These are phyloP conservation scores for Dactylellina parvicollis DNA, from an alignment of 2,329 filamentous ascomycete genomes.

Conservation along the genomic window DNA sequence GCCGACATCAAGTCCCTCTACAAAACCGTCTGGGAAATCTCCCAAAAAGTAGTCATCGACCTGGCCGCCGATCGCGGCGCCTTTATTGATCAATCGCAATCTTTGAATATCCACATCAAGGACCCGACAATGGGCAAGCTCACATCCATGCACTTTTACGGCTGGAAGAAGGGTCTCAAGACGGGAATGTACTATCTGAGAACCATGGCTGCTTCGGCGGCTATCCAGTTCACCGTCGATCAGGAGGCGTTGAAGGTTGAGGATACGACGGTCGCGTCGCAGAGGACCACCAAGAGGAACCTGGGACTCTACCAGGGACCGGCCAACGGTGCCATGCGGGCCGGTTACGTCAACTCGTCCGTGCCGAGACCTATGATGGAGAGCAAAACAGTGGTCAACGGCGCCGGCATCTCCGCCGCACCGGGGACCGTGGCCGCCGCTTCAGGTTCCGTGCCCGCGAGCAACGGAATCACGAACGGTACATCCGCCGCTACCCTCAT, in stretches of 20 bases:
- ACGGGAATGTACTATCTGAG: constrained; percentile 99
- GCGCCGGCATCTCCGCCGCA: constrained; percentile 72
- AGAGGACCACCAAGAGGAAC: constrained; percentile 76
- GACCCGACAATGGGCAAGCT: constrained; percentile 99
- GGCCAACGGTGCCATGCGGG: constrained; percentile 66
- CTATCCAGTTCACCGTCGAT: constrained; percentile 99
- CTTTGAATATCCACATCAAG: constrained; percentile 99
- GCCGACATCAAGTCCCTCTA: constrained; percentile 95
- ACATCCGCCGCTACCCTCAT: constrained; percentile 56
- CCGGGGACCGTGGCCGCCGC: constrained; percentile 67
- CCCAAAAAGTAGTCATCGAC: constrained; percentile 91
- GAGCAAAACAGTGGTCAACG: constrained; percentile 48
- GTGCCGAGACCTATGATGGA: constrained; percentile 42
- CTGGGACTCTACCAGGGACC: constrained; percentile 62
- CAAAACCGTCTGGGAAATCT: constrained; percentile 99
- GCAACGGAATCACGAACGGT: constrained; percentile 47
- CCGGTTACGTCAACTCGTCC: constrained; percentile 66
- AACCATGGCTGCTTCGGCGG: constrained; percentile 93
- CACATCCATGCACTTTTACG: constrained; percentile 98
- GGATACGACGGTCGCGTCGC: constrained; percentile 76
- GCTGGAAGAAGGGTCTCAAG: constrained; percentile 99
- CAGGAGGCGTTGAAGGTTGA: constrained; percentile 90
- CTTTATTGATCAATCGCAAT: constrained; percentile 99
- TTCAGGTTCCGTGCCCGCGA: constrained; percentile 32
- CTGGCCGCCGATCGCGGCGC: constrained; percentile 97